Conservation (phyloP, 1,284 basidiomycete genomes). For the Trichosporon sp. region DNA sequence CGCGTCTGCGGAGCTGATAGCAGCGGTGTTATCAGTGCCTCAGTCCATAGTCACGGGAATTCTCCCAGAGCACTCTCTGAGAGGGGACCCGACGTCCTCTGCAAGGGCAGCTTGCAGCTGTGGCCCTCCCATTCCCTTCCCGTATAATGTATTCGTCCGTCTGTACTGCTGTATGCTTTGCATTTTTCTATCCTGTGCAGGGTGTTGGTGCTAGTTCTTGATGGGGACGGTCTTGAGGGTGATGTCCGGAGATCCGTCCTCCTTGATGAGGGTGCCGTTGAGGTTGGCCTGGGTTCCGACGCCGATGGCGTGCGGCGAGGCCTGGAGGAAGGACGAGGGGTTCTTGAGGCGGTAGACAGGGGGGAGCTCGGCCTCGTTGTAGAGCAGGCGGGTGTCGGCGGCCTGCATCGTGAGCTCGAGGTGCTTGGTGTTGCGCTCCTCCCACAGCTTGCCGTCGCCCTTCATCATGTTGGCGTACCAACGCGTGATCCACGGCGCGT, state of each 20-base stretch:
- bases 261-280: conserved; percentile 45
- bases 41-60: no score
- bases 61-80: no score
- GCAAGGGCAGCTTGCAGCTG: no score
- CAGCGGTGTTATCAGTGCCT: no score
- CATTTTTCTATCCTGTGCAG: conserved; percentile 1
- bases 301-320: conserved; percentile 42
- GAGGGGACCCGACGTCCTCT: no score
- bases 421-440: conserved; percentile 46
- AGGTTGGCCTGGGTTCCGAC: conserved; percentile 49
- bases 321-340: conserved; percentile 46
- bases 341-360: conserved; percentile 40
- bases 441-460: conserved; percentile 31
- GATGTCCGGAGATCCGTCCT: conserved; percentile 16
- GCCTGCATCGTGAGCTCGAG: conserved; percentile 43
- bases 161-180: background rate
- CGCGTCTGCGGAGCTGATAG: no score
- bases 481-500: conserved; percentile 41
- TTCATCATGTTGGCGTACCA: conserved; percentile 39
- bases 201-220: background rate
- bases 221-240: background rate
- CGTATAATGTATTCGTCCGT: no score
- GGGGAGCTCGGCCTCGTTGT: conserved; percentile 50
- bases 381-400: conserved; percentile 48
- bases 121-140: no score